These are phyloP conservation scores for Zasmidium angulare DNA, from an alignment of 2,329 filamentous ascomycete species.

Conservation along the genomic window DNA sequence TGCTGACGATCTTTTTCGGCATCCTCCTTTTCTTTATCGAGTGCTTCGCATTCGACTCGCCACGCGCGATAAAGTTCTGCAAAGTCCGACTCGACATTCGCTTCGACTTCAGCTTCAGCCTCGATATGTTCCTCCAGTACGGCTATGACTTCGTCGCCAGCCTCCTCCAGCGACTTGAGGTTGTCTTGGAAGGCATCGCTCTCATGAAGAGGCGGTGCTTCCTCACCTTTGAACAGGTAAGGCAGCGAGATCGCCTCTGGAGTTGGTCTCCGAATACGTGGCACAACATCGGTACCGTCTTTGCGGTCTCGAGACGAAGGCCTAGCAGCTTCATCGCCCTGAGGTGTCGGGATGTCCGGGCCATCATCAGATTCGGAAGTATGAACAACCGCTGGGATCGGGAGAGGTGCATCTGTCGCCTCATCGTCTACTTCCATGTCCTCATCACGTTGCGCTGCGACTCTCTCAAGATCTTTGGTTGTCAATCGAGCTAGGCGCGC, in stretches of 20 bases:
- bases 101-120: conserved; percentile 33
- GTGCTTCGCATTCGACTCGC: conserved; percentile 40
- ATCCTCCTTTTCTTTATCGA: conserved; percentile 43
- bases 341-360: conserved; percentile 34
- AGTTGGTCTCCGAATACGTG: conserved; percentile 33
- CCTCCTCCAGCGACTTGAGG: conserved; percentile 33
- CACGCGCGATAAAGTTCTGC: conserved; percentile 41
- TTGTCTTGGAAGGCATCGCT: conserved; percentile 39
- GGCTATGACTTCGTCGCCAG: conserved; percentile 38
- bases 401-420: background rate
- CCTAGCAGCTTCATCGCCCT: conserved; percentile 28
- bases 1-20: conserved; percentile 38
- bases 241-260: conserved; percentile 46
- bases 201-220: conserved; percentile 40
- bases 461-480: conserved; percentile 28
- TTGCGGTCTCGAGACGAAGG: conserved; percentile 28
- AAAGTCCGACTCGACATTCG: conserved; percentile 33
- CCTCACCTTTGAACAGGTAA: conserved; percentile 42
- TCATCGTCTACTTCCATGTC: conserved; percentile 30
- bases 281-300: conserved; percentile 16
- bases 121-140: conserved; percentile 26
- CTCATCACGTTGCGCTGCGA: conserved; percentile 23
- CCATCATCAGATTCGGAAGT: conserved; percentile 33
- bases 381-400: conserved; percentile 21
- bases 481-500: conserved; percentile 42